Evolutionary conservation across 225 moss, liverwort and hornwort genomes (phyloP), one percentile per base, ranked within the genome.

Genomic region (Marchantia polymorpha): DNA sequence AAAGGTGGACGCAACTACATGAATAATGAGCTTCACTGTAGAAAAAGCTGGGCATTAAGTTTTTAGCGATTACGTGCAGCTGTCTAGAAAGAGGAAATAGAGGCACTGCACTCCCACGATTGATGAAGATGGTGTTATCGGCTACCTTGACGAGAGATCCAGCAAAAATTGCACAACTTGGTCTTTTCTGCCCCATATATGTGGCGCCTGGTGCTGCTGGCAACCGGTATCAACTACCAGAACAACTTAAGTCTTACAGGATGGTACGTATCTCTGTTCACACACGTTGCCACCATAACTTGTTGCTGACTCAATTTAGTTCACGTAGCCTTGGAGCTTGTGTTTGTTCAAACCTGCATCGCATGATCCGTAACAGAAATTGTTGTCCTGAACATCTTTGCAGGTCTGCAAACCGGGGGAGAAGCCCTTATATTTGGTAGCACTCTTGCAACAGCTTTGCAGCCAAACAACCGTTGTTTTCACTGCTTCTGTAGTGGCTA

Each of bases 61-160:
- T 61, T 49, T 49, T 31, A n/a, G 3, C 25, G 2, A 7, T 31
- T 8, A 9, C 9, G 11, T 58, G 60, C 79, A 99, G 99, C 91
- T 92, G 92, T 84, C 78, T 83, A 73, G 90, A 99, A 85, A 93
- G 91, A 78, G 99, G 99, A 53, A 60, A 89, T 20, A 92, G 90
- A 91, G 89, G 95, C 73, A 90, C 89, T 76, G 85, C 83, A 52
- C 83, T 88, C 74, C 95, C 93, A 39, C 90, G 99, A 82, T 87
- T 95, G 48, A 89, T 92, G 92, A 99, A 99, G 84, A 88, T 99
- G 84, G 91, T 99, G 59, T 83, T 99, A 71, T 99, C 99, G 72
- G 99, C 99, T 66, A 99, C 99, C 49, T 86, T 99, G 78, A 99
- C 99, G 12, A 91, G 93, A 79, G 95, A 99, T 77, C 99, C 99